Evolutionary conservation across 176 grass and related monocot genomes (phyloP).

Genomic region (Calamus simplicifolius): DNA sequence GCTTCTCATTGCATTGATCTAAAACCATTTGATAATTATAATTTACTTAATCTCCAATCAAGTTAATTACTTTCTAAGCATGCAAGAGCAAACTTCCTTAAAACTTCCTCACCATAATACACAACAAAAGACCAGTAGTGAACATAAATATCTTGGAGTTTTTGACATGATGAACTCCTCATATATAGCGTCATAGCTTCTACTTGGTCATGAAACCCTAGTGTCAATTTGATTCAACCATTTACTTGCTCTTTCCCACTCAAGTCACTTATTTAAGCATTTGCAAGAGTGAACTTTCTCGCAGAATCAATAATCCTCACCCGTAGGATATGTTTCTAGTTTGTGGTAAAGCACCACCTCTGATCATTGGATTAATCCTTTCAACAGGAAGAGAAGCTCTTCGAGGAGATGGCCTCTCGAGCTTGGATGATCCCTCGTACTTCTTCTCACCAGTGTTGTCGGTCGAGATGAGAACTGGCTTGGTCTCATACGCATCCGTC

Average conservation of each 20-base stretch:
- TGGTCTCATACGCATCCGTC: constrained; percentile 52
- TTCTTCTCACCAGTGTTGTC: constrained; percentile 60
- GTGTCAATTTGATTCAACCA: neutral
- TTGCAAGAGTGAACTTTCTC: too few species aligned
- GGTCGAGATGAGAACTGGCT: constrained; percentile 54
- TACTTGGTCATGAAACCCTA: neutral
- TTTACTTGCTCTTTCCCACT: neutral
- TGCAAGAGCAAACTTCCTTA: too few species aligned
- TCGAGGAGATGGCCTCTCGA: constrained; percentile 61
- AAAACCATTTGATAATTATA: too few species aligned
- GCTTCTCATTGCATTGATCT: too few species aligned
- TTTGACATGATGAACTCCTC: neutral
- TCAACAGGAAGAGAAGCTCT: constrained; percentile 53
- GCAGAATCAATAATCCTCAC: constrained; percentile 13
- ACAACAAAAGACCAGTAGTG: too few species aligned
- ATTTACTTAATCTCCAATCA: too few species aligned
- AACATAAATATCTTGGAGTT: too few species aligned
- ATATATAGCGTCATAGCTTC: neutral
- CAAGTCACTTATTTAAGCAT: too few species aligned
- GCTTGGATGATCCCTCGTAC: constrained; percentile 45
- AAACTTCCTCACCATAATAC: too few species aligned
- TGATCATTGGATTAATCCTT: constrained; percentile 60
- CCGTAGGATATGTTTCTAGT: constrained; percentile 76
- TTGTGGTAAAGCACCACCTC: constrained; percentile 25
- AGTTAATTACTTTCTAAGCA: too few species aligned